Percentiles rank a stretch among this genome's conserved stretches.
Conservation (phyloP, 2,329 filamentous ascomycete genomes). For the Amesomyces nigricolor region DNA sequence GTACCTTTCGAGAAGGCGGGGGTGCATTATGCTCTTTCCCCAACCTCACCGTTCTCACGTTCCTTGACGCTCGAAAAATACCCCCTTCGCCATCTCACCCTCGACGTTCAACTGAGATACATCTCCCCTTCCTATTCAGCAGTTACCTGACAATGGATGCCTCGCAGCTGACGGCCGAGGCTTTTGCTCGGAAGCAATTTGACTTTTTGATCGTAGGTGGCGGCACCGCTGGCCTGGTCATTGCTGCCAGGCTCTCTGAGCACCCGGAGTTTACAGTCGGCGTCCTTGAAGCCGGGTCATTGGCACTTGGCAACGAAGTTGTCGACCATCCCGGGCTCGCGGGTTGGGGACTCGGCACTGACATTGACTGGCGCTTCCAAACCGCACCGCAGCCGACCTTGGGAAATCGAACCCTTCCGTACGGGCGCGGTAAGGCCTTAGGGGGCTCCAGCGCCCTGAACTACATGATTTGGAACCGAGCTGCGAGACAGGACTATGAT, state of each 20-base stretch:
- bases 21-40: no score
- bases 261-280: slow-evolving; percentile 37
- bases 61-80: no score
- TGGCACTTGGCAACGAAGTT: slow-evolving; percentile 23
- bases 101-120: no score
- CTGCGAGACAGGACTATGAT: slow-evolving; percentile 45
- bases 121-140: no score
- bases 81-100: no score
- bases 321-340: slow-evolving; percentile 1
- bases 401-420: slow-evolving; percentile 36
- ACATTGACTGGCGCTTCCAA: slow-evolving; percentile 39
- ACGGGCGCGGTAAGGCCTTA: slow-evolving; percentile 40
- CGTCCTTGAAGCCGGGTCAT: slow-evolving; percentile 39
- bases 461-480: slow-evolving; percentile 50
- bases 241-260: slow-evolving; percentile 45
- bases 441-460: slow-evolving; percentile 60
- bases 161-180: no score
- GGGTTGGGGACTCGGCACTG: slow-evolving; percentile 33
- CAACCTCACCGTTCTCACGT: no score
- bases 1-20: no score
- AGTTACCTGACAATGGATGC: no score
- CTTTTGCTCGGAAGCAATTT: slow-evolving; percentile 4
- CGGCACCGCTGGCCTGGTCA: slow-evolving; percentile 48
- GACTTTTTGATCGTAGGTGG: slow-evolving; percentile 45
- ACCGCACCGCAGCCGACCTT: slow-evolving; percentile 33